Base-by-base conservation (phyloP, 2,329 filamentous ascomycete genomes). In the Furcasterigmium furcatum region DNA sequence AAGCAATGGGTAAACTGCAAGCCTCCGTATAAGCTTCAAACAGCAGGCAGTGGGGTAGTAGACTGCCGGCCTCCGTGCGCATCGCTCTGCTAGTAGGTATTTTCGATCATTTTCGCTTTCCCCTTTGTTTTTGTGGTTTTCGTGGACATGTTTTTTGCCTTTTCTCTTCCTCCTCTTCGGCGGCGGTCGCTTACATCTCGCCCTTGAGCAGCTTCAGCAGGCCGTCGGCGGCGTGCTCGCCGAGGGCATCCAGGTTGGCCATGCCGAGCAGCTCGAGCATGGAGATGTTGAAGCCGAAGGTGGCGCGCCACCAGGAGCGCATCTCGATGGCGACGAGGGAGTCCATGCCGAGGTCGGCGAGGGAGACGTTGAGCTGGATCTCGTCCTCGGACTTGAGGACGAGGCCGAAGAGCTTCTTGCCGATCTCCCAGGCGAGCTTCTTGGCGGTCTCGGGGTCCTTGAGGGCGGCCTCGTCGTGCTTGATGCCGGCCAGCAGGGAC, bases 291-390 rank as follows among this genome's bases (percentile, higher is more conserved):
- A 59, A 46, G 1, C 49, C 52, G 14, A 56, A 46, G 8, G 38
- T 45, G 18, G 53, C 48, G 21, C 44, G 43, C 29, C 52, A 49
- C 57, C 57, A 60, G 3, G 43, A 47, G 1, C 53, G 41, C 18
- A 60, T 30, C 41, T 60, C 57, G 5, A 60, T 40, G 1, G 46
- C 54, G 1, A 58, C 48, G 12, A 60, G 34, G 4, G 55, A 58
- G 32, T 60, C 57, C 10, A 57, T 9, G 9, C 54, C 55, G 8
- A 58, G 29, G 4, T 52, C 52, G 20, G 24, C 35, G 24, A 55
- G 48, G 7, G 38, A 20, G 41, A 20, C 9, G 2, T 19, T 32
- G 20, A 38, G 43, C 20, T 45, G 38, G 14, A 43, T 25, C 9
- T 43, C 49, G 20, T 46, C 48, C 9, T 53, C 40, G 9, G 38